Evolutionary conservation across 1,284 basidiomycete genomes (phyloP), one percentile per base, ranked within the genome.

Genomic region (Trametes hirsuta): DNA sequence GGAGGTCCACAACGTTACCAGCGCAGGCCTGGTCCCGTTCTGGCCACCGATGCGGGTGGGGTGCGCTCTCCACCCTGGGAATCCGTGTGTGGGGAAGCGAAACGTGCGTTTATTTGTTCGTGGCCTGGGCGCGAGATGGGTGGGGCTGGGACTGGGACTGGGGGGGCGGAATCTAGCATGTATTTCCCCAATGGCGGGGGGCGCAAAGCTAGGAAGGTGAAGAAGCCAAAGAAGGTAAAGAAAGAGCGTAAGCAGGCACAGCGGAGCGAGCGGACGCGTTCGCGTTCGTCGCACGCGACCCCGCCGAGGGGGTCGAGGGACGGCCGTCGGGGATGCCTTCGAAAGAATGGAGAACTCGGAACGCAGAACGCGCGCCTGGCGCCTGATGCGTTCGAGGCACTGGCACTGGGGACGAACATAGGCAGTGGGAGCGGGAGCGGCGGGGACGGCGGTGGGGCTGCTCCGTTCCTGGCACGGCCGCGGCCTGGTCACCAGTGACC

Each of bases 381-480:
- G 30, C 30, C 30, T 30, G 30, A 30, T 8, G 30, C 0, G 22
- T 45, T 48, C 21, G 45, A 47, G 61, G 30, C 30, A 30, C 47
- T 49, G 55, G 18, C 18, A 49, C 53, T 35, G 57, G 48, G 59
- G 44, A 42, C 48, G 36, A 61, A 53, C 59, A 59, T 48, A 49
- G 54, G 40, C 54, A 47, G 55, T 61, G 59, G 63, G 63, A 64
- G 48, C 50, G 55, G 47, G 42, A 45, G 15, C 34, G 46, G 14
- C n/a, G 24, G 30, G 46, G 15, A 21, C 44, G 22, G 36, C 22
- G 52, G 50, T 48, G 61, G 55, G 22, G 41, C 50, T 11, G 50
- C 35, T 40, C n/a, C 42, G 63, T 64, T 55, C 63, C 63, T 64
- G 53, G 47, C 53, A 61, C 42, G 48, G 55, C 40, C 47, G 44